Evolutionary conservation across 768 basidiomycete species (phyloP), one percentile per base, ranked within the genome.

Genomic region (Serendipita sp.): DNA sequence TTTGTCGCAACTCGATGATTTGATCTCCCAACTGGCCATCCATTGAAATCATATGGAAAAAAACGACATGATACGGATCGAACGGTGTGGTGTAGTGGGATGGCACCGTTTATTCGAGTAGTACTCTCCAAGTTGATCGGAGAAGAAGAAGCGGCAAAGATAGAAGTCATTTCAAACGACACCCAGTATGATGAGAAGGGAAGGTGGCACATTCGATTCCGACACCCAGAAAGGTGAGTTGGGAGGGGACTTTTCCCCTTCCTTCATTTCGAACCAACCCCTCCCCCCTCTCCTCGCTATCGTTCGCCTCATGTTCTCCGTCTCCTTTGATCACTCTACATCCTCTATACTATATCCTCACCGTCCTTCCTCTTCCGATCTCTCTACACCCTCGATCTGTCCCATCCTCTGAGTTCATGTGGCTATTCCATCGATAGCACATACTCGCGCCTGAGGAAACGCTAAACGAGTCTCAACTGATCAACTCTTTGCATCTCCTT

Each of bases 101-200:
- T 96, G 93, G 85, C 84, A 9, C 93, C 94, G 13, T 81, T 89
- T 66, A 97, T 99, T 67, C 88, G 90, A 43, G 90, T 90, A 0
- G 87, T 96, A 3, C 79, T 97, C n/a, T 81, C 83, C 50, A 85
- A 83, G 65, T 82, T 93, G 48, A 76, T 94, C 61, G 88, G 87
- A 9, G 77, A 82, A 38, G 80, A 85, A 64, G 82, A 81, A 30
- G 84, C 89, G 3, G 22, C 44, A 26, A 75, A 80, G 48, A 94
- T 98, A 61, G 83, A 89, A 64, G 88, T 99, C 69, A 89, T 99
- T 67, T 85, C 94, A n/a, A 99, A 99, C 74, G 86, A 90, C 66
- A 90, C 88, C 44, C 75, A 77, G 14, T 73, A 86, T 53, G 75
- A 81, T 24, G 75, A 80, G 3, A 81, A 85, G 64, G 84, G 82